Evolutionary conservation across 2,329 filamentous ascomycete species (phyloP).

Genomic region (Helicocarpus griseus): DNA sequence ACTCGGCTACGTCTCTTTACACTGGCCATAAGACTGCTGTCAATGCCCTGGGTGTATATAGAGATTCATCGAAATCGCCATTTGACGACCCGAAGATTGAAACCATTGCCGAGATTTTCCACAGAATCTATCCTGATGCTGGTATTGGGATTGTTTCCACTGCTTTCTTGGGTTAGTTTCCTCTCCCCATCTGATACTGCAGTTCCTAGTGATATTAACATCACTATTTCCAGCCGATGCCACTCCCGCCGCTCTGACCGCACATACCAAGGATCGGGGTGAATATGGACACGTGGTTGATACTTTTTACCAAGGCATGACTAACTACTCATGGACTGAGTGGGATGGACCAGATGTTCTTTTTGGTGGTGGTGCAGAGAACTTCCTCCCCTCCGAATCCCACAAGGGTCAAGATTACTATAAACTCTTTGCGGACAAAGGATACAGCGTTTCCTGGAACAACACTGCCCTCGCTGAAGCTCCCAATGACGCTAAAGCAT

Average conservation of each 20-base stretch:
- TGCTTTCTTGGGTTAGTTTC: constrained; percentile 43
- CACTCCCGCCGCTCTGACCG: constrained; percentile 64
- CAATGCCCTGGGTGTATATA: constrained; percentile 73
- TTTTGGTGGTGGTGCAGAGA: constrained; percentile 73
- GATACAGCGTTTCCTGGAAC: constrained; percentile 64
- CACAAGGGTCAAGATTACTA: constrained; percentile 66
- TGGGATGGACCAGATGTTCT: constrained; percentile 68
- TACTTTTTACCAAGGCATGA: constrained; percentile 63
- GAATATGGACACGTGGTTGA: constrained; percentile 65
- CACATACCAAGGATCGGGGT: constrained; percentile 61
- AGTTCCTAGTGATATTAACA: not conserved
- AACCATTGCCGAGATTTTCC: constrained; percentile 63
- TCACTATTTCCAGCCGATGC: constrained; percentile 53
- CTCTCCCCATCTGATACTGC: not conserved
- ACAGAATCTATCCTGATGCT: constrained; percentile 53
- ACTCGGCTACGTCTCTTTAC: constrained; percentile 73
- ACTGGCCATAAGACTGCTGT: constrained; percentile 75
- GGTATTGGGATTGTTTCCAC: constrained; percentile 61
- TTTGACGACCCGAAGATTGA: constrained; percentile 84
- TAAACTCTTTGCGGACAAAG: constrained; percentile 58
- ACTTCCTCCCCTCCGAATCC: constrained; percentile 61
- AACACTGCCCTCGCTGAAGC: constrained; percentile 57
- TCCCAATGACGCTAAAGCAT: constrained; percentile 51
- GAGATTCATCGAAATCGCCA: constrained; percentile 60
- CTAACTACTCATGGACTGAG: constrained; percentile 73